Percentiles rank a stretch among this genome's conserved stretches.
phyloP scores from a whole-genome alignment of 208 protist genomes.

The Leishmania gerbilli region DNA sequence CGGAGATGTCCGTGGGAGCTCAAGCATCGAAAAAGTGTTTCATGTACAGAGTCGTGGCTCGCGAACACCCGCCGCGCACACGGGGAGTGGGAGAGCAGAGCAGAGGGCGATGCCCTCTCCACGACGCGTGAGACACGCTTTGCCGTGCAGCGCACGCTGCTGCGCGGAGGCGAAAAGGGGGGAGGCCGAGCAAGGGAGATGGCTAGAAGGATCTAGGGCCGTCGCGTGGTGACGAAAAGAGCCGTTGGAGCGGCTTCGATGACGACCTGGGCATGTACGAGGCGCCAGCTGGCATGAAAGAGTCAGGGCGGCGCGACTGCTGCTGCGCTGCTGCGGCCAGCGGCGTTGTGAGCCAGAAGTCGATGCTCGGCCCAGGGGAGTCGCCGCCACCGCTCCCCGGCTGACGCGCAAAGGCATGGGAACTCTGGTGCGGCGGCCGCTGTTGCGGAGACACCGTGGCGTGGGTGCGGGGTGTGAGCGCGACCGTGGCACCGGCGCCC shows the following conservation, averaged over 20 bases:
- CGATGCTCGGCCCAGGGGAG: not conserved
- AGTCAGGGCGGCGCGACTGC: not conserved
- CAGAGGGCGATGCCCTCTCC: not conserved
- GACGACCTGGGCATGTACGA: not conserved
- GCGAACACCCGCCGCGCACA: not conserved
- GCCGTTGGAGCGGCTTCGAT: constrained; percentile 4
- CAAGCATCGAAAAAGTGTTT: no score
- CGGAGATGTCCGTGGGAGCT: no score
- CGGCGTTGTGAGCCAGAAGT: constrained; percentile 2
- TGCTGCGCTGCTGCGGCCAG: not conserved
- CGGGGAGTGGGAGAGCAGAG: not conserved
- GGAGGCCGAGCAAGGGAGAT: not conserved
- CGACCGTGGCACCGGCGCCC: not conserved
- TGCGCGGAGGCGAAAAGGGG: not conserved
- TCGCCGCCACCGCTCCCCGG: constrained; percentile 12
- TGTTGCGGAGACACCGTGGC: constrained; percentile 16
- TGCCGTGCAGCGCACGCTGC: not conserved
- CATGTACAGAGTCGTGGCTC: not conserved
- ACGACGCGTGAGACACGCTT: not conserved
- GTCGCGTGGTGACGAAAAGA: not conserved
- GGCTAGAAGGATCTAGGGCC: not conserved
- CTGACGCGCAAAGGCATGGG: not conserved
- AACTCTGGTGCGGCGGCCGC: not conserved
- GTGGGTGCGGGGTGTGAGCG: constrained; percentile 19
- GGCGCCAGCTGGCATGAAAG: not conserved